Evolutionary conservation across 2,329 filamentous ascomycete genomes (phyloP), one percentile per base, ranked within the genome.

Genomic region (Pyrenophora tritici-repentis): DNA sequence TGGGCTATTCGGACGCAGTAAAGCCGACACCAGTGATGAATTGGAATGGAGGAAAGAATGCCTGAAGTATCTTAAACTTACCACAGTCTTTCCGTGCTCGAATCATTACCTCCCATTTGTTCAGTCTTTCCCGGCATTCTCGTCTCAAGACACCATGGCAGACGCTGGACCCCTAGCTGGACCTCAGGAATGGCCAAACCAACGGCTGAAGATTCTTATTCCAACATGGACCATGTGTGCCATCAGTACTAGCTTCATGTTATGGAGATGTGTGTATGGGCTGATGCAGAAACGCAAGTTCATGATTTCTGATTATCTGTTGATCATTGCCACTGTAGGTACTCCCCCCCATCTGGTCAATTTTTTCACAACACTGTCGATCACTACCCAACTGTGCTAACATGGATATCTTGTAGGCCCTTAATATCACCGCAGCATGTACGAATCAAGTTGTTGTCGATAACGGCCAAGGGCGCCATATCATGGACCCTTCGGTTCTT

Each of bases 301-400:
- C 42, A 56, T 67, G 55, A 16, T 51, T 13, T 61, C 57, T 41
- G 64, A 67, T 48, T 65, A 66, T 40, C n/a, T 67, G 43, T 47
- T 68, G 47, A 63, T 68, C 47, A 56, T 65, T 32, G 61, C 65
- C 31, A 53, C 55, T 47, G 63, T 66, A 55, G 50, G 64, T 63
- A 18, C 26, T 14, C 6, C n/a, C n/a, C n/a, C n/a, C n/a, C 42
- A 13, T 24, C 22, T 32, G 10, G 8, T 9, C 8, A 24, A 35
- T 40, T 42, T 37, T 37, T 32, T 17, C 37, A 32, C 36, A 40
- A 47, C 31, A 16, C 14, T 53, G 12, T 12, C 14, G 3, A 38
- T 31, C 32, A 44, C 18, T 16, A 12, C 32, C 10, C 7, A 8
- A 24, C 8, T 16, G 24, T 42, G 37, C 56, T 58, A 26, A 62